Evolutionary conservation across 2,329 filamentous ascomycete genomes (phyloP).

Genomic region (Daldinia eschscholtzii): DNA sequence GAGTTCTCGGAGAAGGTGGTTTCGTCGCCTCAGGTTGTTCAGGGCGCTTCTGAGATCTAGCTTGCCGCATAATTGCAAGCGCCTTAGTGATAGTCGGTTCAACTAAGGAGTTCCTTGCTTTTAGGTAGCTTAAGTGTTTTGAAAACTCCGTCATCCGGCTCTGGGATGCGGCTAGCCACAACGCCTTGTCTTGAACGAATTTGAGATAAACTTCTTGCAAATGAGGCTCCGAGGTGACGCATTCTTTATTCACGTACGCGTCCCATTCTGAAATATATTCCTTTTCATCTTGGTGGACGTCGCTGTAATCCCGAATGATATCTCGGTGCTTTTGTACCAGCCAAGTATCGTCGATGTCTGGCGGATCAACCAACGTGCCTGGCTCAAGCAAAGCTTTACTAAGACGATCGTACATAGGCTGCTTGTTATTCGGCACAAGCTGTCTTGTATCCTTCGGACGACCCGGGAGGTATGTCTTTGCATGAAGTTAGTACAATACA

Average conservation of each 20-base stretch:
- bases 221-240: slow-evolving; percentile 65
- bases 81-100: slow-evolving; percentile 60
- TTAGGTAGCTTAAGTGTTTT: slow-evolving; percentile 65
- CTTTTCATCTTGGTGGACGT: slow-evolving; percentile 66
- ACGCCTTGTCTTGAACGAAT: slow-evolving; percentile 64
- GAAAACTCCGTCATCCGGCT: slow-evolving; percentile 66
- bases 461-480: slow-evolving; percentile 35
- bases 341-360: slow-evolving; percentile 64
- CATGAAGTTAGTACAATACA: slow-evolving; percentile 30
- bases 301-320: slow-evolving; percentile 68
- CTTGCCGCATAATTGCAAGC: slow-evolving; percentile 59
- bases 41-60: slow-evolving; percentile 52
- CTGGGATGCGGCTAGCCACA: slow-evolving; percentile 64
- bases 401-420: slow-evolving; percentile 68
- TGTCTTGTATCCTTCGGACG: slow-evolving; percentile 53
- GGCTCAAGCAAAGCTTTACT: slow-evolving; percentile 66
- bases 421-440: slow-evolving; percentile 63
- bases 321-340: slow-evolving; percentile 71
- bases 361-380: slow-evolving; percentile 61
- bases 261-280: slow-evolving; percentile 72
- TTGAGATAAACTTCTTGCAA: slow-evolving; percentile 65
- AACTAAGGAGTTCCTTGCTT: slow-evolving; percentile 62
- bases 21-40: slow-evolving; percentile 46
- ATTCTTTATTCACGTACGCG: slow-evolving; percentile 64
- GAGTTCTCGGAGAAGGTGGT: slow-evolving; percentile 47